Evolutionary conservation across 2,329 filamentous ascomycete genomes (phyloP).

Genomic region (Penicillium italicum): DNA sequence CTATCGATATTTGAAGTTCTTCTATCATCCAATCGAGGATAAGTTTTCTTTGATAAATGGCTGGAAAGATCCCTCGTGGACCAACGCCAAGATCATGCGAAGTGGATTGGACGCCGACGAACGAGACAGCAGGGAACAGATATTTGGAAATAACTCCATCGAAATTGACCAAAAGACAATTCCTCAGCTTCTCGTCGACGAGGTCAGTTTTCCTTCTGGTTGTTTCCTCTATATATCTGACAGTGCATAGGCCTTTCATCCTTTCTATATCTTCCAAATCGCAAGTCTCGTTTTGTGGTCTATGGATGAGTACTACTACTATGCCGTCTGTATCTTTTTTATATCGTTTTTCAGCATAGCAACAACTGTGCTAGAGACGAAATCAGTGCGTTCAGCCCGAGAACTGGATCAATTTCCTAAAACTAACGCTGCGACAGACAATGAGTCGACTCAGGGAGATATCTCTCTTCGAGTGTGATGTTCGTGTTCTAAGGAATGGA

Average conservation of each 20-base stretch:
- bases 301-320: constrained; percentile 95
- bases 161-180: constrained; percentile 89
- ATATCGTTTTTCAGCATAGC: constrained; percentile 92
- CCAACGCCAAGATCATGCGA: constrained; percentile 68
- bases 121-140: constrained; percentile 72
- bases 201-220: constrained; percentile 51
- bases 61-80: constrained; percentile 94
- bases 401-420: constrained; percentile 7
- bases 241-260: constrained; percentile 71
- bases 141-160: constrained; percentile 88
- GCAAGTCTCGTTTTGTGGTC: constrained; percentile 94
- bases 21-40: constrained; percentile 83
- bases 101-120: constrained; percentile 84
- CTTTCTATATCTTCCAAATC: constrained; percentile 97
- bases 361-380: constrained; percentile 85
- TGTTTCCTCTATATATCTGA: constrained; percentile 11
- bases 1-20: constrained; percentile 92
- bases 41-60: constrained; percentile 81
- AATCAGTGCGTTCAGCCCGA: constrained; percentile 56
- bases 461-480: constrained; percentile 90
- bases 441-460: constrained; percentile 89
- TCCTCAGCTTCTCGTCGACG: constrained; percentile 79
- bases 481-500: constrained; percentile 86
- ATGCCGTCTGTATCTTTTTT: constrained; percentile 87
- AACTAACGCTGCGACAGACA: constrained; percentile 51